Evolutionary conservation across 371 early-diverging fungal genomes (phyloP).

Genomic region (Lichtheimia ornata): DNA sequence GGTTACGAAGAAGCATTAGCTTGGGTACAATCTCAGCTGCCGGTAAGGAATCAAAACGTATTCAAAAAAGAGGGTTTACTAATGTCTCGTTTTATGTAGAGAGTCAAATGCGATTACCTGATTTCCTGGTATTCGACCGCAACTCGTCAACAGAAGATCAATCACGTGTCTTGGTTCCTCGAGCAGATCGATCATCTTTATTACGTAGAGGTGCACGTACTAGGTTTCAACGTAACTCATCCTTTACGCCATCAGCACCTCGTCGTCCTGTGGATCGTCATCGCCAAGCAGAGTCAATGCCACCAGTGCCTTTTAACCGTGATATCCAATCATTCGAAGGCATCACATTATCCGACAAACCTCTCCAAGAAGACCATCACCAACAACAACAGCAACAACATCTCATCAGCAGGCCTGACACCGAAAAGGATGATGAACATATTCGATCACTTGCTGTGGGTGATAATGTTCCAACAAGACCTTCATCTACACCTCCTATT

Average conservation of each 20-base stretch:
- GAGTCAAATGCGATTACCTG: slow-evolving; percentile 28
- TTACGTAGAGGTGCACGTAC: slow-evolving; percentile 54
- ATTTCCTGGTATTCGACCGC: slow-evolving; percentile 48
- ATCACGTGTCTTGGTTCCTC: slow-evolving; percentile 47
- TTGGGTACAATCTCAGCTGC: slow-evolving; percentile 32
- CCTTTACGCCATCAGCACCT: slow-evolving; percentile 11
- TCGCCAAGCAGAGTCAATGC: slow-evolving; percentile 12
- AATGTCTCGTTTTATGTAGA: slow-evolving; percentile 6
- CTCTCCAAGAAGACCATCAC: neutral
- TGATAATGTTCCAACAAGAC: neutral
- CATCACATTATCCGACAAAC: slow-evolving; percentile 7
- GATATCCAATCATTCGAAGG: neutral
- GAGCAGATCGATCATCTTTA: slow-evolving; percentile 44
- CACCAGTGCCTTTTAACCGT: slow-evolving; percentile 2
- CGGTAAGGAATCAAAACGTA: slow-evolving; percentile 23
- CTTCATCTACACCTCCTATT: slow-evolving; percentile 7
- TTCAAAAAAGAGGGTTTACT: slow-evolving; percentile 3
- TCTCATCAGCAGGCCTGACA: too few species aligned
- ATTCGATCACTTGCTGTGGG: too few species aligned
- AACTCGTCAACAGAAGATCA: slow-evolving; percentile 53
- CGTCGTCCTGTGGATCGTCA: slow-evolving; percentile 7
- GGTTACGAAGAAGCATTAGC: slow-evolving; percentile 51
- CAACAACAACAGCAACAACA: too few species aligned
- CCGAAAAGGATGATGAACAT: neutral
- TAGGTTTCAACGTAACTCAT: slow-evolving; percentile 52